Evolutionary conservation across 2,329 filamentous ascomycete genomes (phyloP).

Genomic region (Thelonectria blattea): DNA sequence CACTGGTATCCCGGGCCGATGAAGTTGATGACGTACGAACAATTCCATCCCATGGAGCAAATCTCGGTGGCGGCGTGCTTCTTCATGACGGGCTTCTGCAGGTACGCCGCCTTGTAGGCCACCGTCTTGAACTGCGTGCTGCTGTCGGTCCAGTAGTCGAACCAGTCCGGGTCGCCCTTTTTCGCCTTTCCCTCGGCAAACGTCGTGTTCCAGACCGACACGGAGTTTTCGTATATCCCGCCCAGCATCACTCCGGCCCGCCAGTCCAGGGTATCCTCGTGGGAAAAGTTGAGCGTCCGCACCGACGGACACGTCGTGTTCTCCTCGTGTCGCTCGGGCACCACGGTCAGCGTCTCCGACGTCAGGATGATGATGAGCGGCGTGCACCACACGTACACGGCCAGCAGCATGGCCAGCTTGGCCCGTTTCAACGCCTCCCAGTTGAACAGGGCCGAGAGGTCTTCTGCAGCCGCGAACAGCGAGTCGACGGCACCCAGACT

Average conservation of each 20-base stretch:
- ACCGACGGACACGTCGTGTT: conserved; percentile 28
- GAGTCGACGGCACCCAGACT: conserved; percentile 36
- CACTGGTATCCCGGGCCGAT: conserved; percentile 34
- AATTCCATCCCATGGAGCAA: conserved; percentile 36
- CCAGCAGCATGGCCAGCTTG: conserved; percentile 35
- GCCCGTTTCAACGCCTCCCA: conserved; percentile 34
- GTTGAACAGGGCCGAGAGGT: conserved; percentile 34
- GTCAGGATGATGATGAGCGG: conserved; percentile 38
- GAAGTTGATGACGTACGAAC: conserved; percentile 32
- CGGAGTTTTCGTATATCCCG: conserved; percentile 25
- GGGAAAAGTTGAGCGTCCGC: conserved; percentile 35
- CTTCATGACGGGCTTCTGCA: conserved; percentile 28
- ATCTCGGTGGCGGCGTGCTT: conserved; percentile 25
- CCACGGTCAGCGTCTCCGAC: conserved; percentile 33
- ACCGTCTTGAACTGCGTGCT: conserved; percentile 30
- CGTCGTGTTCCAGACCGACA: conserved; percentile 33
- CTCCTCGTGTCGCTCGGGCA: conserved; percentile 19
- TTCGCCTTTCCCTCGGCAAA: not conserved
- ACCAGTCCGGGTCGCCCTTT: conserved; percentile 22
- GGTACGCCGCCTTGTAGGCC: conserved; percentile 29
- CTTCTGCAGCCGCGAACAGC: conserved; percentile 35
- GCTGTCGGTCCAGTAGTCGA: conserved; percentile 32
- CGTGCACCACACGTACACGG: conserved; percentile 36
- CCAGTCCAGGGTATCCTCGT: conserved; percentile 29
- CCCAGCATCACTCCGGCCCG: conserved; percentile 18